Conservation (phyloP, 345 rosid species). For the Cardiospermum halicacabum region DNA sequence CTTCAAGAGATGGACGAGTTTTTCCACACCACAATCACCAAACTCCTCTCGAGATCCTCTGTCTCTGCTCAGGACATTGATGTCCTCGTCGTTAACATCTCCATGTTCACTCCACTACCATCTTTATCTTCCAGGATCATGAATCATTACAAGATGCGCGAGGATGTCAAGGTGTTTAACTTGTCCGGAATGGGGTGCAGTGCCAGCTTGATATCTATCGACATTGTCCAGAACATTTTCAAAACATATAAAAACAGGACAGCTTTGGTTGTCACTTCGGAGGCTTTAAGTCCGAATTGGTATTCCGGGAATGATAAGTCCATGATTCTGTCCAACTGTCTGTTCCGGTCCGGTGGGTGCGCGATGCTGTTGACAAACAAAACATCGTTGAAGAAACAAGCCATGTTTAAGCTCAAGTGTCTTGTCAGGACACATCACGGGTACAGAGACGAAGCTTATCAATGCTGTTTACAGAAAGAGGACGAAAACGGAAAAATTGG, state of each 20-base stretch:
- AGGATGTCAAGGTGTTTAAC: slow-evolving; percentile 51
- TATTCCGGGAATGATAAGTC: slow-evolving; percentile 71
- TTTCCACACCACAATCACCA: slow-evolving; percentile 51
- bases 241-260: slow-evolving; percentile 31
- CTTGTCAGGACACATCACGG: slow-evolving; percentile 51
- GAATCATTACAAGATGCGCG: slow-evolving; percentile 66
- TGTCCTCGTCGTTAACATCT: slow-evolving; percentile 61
- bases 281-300: slow-evolving; percentile 66
- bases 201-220: slow-evolving; percentile 50
- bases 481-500: slow-evolving; percentile 52
- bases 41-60: slow-evolving; percentile 39
- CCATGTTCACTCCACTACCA: slow-evolving; percentile 60
- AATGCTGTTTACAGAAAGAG: slow-evolving; percentile 57
- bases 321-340: slow-evolving; percentile 70
- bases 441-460: slow-evolving; percentile 54
- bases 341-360: slow-evolving; percentile 71
- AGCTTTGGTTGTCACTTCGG: slow-evolving; percentile 77
- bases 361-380: slow-evolving; percentile 66
- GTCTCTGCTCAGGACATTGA: slow-evolving; percentile 52
- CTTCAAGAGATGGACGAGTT: slow-evolving; percentile 51
- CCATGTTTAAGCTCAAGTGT: slow-evolving; percentile 44
- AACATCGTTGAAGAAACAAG: slow-evolving; percentile 30
- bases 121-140: slow-evolving; percentile 58
- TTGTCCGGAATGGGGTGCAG: slow-evolving; percentile 73
- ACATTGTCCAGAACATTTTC: slow-evolving; percentile 45